A percentile compares a stretch with the other conserved stretches of the same genome.
Evolutionary conservation across 1,284 basidiomycete genomes (phyloP).

Genomic region (Ceratobasidium sp.): DNA sequence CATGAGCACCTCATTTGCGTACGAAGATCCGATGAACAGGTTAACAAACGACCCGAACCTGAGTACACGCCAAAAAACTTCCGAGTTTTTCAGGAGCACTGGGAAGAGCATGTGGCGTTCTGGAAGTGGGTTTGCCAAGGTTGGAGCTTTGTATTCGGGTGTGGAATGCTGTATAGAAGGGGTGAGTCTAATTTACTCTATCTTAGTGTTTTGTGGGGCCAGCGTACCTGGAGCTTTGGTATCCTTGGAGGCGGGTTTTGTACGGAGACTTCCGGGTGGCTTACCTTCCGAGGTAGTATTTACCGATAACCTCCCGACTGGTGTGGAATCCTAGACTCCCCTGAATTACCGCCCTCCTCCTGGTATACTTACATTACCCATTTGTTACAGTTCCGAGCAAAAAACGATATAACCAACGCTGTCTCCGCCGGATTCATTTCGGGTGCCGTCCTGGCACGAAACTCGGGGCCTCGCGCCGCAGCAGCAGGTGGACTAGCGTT

Average conservation of each 20-base stretch:
- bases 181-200: slow-evolving; percentile 68
- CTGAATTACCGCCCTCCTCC: background rate
- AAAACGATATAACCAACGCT: slow-evolving; percentile 91
- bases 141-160: slow-evolving; percentile 93
- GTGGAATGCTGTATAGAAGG: slow-evolving; percentile 97
- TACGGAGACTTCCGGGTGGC: background rate
- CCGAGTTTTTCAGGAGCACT: slow-evolving; percentile 94
- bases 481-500: slow-evolving; percentile 88
- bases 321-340: background rate
- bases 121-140: slow-evolving; percentile 95
- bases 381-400: slow-evolving; percentile 85
- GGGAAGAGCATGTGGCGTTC: slow-evolving; percentile 91
- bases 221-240: background rate
- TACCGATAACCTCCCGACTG: background rate
- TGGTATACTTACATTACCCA: slow-evolving; percentile 1
- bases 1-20: slow-evolving; percentile 95
- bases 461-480: slow-evolving; percentile 85
- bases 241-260: background rate
- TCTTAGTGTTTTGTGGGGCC: no score
- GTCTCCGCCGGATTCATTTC: slow-evolving; percentile 64
- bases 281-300: background rate
- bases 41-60: slow-evolving; percentile 66
- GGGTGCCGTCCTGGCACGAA: slow-evolving; percentile 76
- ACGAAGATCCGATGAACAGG: slow-evolving; percentile 92
- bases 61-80: slow-evolving; percentile 78